A percentile compares a stretch with the other conserved stretches of the same genome.
Evolutionary conservation across 176 grass and related monocot species (phyloP).

Genomic region (sorghum (Sorghum bicolor)): DNA sequence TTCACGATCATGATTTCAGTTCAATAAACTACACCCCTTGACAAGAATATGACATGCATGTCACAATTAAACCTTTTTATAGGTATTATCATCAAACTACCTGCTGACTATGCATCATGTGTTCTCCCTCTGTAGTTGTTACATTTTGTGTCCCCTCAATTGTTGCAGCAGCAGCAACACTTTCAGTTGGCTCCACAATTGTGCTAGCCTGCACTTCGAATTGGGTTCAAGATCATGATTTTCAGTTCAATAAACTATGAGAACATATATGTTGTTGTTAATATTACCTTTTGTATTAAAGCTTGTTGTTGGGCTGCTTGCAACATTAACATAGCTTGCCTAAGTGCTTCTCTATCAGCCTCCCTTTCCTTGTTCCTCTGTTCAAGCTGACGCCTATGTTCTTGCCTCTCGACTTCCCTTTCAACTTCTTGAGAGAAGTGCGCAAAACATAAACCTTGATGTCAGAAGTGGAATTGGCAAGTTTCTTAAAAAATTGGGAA

Average conservation of each 20-base stretch:
- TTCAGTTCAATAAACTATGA: not conserved
- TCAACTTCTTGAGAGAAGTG: not conserved
- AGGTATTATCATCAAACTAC: not conserved
- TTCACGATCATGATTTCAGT: too few relatives aligned
- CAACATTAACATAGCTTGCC: not conserved
- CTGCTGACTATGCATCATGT: not conserved
- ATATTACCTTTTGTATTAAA: not conserved
- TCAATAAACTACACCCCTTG: not conserved
- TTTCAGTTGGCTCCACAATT: not conserved
- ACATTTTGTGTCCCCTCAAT: not conserved
- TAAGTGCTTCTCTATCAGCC: not conserved
- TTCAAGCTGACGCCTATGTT: not conserved
- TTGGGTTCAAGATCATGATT: not conserved
- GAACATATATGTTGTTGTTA: not conserved
- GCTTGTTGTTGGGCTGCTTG: not conserved
- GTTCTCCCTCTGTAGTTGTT: not conserved
- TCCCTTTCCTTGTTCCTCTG: not conserved
- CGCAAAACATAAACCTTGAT: not conserved
- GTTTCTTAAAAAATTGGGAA: too few relatives aligned
- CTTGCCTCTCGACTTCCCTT: not conserved
- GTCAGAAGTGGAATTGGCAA: not conserved
- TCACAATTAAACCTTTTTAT: not conserved
- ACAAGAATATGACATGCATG: not conserved
- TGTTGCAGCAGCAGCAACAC: not conserved
- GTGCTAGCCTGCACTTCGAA: not conserved